These are phyloP conservation scores for Chrysopogon serrulatus DNA, from an alignment of 176 grass and related monocot species.

Conservation along the genomic window DNA sequence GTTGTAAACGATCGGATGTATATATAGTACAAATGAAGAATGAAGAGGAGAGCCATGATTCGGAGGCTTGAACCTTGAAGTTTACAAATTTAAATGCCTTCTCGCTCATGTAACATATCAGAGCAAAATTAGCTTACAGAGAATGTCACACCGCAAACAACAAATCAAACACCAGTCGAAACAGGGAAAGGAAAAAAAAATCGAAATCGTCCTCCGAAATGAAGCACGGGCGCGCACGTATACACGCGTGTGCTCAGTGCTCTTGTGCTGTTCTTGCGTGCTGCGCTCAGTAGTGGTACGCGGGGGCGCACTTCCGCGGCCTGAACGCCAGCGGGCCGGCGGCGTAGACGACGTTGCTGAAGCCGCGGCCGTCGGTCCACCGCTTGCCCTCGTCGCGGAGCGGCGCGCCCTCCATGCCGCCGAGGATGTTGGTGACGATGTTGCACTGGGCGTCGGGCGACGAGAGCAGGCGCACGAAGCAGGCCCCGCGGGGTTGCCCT, in stretches of 20 bases:
- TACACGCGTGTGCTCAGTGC: neutral
- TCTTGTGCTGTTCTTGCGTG: too few relatives aligned
- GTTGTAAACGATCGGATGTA: too few relatives aligned
- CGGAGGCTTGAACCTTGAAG: too few relatives aligned
- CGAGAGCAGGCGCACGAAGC: conserved; percentile 58
- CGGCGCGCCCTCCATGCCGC: conserved; percentile 41
- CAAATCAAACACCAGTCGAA: neutral
- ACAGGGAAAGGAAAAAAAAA: neutral
- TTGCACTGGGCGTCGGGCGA: conserved; percentile 60
- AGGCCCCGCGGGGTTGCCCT: conserved; percentile 36
- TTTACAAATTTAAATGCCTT: too few relatives aligned
- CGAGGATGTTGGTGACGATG: conserved; percentile 50
- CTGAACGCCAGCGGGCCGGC: conserved; percentile 57
- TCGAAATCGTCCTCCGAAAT: neutral
- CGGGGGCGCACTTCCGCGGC: conserved; percentile 35
- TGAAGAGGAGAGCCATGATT: too few relatives aligned
- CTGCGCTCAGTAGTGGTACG: conserved; percentile 16
- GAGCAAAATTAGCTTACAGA: neutral
- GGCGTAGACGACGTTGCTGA: conserved; percentile 30
- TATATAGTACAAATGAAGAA: too few relatives aligned
- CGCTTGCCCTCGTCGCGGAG: conserved; percentile 54
- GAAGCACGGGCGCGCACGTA: neutral
- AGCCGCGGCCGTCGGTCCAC: neutral
- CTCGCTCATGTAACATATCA: too few relatives aligned
- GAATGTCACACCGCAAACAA: neutral